Evolutionary conservation across 106 monocot species (phyloP).

Genomic region (Agapanthus africanus): DNA sequence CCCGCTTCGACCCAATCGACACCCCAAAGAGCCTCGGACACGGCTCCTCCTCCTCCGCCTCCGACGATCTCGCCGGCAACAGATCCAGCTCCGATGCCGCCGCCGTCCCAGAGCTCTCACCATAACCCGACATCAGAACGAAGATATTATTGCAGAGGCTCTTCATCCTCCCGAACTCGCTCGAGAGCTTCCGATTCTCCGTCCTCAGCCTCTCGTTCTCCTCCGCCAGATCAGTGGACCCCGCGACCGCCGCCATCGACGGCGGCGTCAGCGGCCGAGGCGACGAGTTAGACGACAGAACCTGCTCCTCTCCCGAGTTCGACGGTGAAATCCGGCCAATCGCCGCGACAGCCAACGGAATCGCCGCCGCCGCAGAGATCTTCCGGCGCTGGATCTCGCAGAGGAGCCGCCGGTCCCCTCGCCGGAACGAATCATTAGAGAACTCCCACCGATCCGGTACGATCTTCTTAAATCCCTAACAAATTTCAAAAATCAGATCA

Average conservation of each 20-base stretch:
- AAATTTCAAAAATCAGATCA: not conserved
- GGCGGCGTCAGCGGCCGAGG: conserved; percentile 11
- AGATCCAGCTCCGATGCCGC: conserved; percentile 31
- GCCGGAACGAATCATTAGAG: conserved; percentile 58
- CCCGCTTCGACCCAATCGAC: conserved; percentile 41
- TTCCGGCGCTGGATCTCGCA: conserved; percentile 55
- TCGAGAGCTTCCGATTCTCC: conserved; percentile 47
- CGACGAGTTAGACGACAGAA: not conserved
- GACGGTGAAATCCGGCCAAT: conserved; percentile 10
- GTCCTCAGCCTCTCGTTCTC: conserved; percentile 59
- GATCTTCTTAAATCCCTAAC: conserved; percentile 64
- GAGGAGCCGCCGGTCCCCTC: conserved; percentile 46
- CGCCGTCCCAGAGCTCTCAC: not conserved
- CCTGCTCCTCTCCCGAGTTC: conserved; percentile 32
- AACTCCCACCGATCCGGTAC: conserved; percentile 76
- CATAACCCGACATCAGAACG: conserved; percentile 42
- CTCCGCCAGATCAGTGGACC: conserved; percentile 30
- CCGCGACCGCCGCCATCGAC: conserved; percentile 4
- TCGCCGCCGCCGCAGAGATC: not conserved
- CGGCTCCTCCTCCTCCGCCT: conserved; percentile 4
- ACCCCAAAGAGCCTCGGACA: conserved; percentile 47
- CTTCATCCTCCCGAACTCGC: conserved; percentile 56
- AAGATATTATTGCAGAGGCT: conserved; percentile 49
- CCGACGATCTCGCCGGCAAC: conserved; percentile 21
- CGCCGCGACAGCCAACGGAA: conserved; percentile 7